Percentiles rank a stretch among this genome's conserved stretches.
phyloP scores from a whole-genome alignment of 306 rosid species.

The Styphnolobium japonicum region DNA sequence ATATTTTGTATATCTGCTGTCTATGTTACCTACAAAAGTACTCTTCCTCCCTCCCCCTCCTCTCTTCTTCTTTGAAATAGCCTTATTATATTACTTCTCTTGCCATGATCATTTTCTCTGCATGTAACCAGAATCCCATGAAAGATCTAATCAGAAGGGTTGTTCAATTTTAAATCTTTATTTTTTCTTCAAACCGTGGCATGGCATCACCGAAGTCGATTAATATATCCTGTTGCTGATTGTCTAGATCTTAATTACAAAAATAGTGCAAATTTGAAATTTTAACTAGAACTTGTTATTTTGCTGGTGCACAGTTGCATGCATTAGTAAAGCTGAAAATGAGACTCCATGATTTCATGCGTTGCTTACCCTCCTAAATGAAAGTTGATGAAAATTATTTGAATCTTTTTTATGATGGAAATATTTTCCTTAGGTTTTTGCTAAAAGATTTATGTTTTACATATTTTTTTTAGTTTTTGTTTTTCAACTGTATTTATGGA shows the following conservation, averaged over 20 bases:
- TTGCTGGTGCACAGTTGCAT: neutral
- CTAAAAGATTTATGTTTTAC: neutral
- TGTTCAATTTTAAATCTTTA: conserved; percentile 3
- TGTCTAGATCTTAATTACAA: conserved; percentile 2
- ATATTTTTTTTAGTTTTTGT: neutral
- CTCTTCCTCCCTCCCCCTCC: neutral
- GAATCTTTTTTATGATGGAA: neutral
- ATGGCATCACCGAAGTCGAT: neutral
- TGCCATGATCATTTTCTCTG: conserved; percentile 1
- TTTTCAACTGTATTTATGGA: neutral
- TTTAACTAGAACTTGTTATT: neutral
- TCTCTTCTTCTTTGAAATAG: too few species aligned
- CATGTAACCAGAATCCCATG: conserved; percentile 4
- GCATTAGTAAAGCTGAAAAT: neutral
- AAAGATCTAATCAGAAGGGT: conserved; percentile 5
- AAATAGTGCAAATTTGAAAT: neutral
- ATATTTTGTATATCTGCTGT: neutral
- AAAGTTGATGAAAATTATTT: conserved; percentile 2
- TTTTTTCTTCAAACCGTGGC: neutral
- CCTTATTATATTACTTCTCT: neutral
- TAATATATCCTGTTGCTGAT: conserved; percentile 1
- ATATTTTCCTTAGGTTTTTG: neutral
- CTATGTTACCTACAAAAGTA: neutral
- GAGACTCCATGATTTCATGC: neutral
- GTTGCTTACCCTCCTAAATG: neutral